Evolutionary conservation across 306 rosid species (phyloP), one percentile per base, ranked within the genome.

Genomic region (Adenanthera pavonina): DNA sequence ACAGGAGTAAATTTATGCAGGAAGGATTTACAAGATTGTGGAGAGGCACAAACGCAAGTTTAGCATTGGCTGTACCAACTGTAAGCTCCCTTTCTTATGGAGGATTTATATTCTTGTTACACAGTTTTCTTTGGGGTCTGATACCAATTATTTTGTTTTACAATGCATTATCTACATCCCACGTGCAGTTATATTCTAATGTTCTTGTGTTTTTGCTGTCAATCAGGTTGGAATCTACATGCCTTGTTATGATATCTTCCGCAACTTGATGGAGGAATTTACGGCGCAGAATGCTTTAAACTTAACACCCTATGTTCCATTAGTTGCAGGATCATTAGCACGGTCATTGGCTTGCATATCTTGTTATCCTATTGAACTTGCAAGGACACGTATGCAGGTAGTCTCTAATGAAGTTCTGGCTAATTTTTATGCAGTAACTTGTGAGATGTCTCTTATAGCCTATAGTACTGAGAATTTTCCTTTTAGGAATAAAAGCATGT

Each of bases 321-420:
- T 93, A 88, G 93, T 89, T 74, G 98, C 99, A 11, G 99, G 99
- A 68, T 89, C 99, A 51, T 80, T 78, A 85, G 93, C 99, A 49
- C 96, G 99, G 25, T 92, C 99, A 64, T 85, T 95, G 66, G 99
- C 99, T 76, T 93, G 98, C 68, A 59, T 95, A 76, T 90, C 96
- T 85, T 92, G 92, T 84, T 95, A 95, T 82, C 99, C 98, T 52
- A 60, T 93, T 48, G 99, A 95, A 77, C 86, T 95, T 81, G 99
- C 99, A 33, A 88, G 98, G 86, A 95, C 99, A 41, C 98, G 99
- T 59, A 95, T 95, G 99, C 99, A 95, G 97, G 99, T 93, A 81
- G n/a, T 11, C 35, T 77, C 25, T 61, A 7, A 34, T 66, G 41
- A 64, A 9, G 38, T 48, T 51, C 13, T 65, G 35, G 20, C 11